Conservation (phyloP, 2,329 filamentous ascomycete genomes). For the Chaetomiaceae sp. region DNA sequence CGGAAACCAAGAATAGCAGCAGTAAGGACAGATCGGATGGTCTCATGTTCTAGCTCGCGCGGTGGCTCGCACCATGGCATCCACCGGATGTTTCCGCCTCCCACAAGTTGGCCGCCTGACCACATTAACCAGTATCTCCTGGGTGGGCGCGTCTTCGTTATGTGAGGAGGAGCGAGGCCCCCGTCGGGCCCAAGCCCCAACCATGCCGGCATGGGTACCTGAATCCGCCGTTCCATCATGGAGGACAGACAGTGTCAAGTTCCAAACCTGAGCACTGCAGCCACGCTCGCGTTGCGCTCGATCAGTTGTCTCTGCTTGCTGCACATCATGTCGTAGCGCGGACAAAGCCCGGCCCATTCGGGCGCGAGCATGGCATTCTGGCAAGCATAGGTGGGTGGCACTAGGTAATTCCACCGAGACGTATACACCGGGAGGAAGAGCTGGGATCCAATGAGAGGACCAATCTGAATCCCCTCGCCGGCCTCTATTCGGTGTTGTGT, state of each 20-base stretch:
- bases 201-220: background rate
- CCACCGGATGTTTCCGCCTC: conserved; percentile 4
- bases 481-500: conserved; percentile 8
- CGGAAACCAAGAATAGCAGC: conserved; percentile 19
- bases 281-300: background rate
- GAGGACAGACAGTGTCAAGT: background rate
- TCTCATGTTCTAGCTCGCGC: background rate
- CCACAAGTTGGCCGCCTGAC: conserved; percentile 1
- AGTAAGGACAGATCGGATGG: conserved; percentile 4
- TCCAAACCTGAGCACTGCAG: background rate
- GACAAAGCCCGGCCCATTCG: background rate
- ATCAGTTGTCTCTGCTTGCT: conserved; percentile 6
- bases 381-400: background rate
- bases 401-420: conserved; percentile 6
- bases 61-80: background rate
- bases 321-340: conserved; percentile 5
- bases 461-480: background rate
- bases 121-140: too few relatives aligned
- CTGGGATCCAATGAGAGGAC: conserved; percentile 9
- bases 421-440: background rate
- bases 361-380: background rate
- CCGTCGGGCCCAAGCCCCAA: too few relatives aligned
- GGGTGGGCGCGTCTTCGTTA: too few relatives aligned
- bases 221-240: background rate
- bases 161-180: background rate